Evolutionary conservation across 73 alveolate species (phyloP).

Genomic region (Blepharisma japonicum): DNA sequence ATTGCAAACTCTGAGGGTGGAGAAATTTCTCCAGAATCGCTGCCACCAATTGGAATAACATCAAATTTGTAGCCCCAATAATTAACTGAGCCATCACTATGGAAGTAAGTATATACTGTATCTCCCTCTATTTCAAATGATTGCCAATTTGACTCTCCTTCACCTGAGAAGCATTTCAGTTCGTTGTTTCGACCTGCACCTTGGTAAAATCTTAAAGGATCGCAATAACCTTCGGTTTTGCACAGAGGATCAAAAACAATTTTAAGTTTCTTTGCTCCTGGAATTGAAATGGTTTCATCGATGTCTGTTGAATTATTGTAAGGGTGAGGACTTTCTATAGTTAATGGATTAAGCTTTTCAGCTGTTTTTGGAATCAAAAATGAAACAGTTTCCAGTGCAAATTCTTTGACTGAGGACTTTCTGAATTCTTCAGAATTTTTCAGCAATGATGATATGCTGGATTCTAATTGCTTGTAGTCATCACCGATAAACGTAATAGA

Average conservation of each 20-base stretch:
- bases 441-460: neutral
- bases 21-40: too few species aligned
- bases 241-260: conserved; percentile 27
- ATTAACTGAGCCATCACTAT: conserved; percentile 27
- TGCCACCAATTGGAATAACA: neutral
- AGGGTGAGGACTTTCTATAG: conserved; percentile 13
- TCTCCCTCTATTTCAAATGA: conserved; percentile 29
- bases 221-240: conserved; percentile 27
- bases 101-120: conserved; percentile 30
- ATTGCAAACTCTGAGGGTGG: too few species aligned
- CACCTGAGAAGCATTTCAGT: conserved; percentile 28
- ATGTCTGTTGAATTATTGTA: neutral
- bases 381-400: neutral
- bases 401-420: neutral
- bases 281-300: conserved; percentile 14
- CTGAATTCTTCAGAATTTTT: neutral
- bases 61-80: conserved; percentile 33
- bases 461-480: too few species aligned
- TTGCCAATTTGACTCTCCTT: conserved; percentile 3
- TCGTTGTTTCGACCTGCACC: conserved; percentile 17
- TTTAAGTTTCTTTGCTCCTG: conserved; percentile 15
- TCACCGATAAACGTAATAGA: neutral
- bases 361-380: neutral
- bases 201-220: neutral
- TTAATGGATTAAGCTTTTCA: neutral